phyloP scores from a whole-genome alignment of 2,329 filamentous ascomycete species.

The Phoma sp. region DNA sequence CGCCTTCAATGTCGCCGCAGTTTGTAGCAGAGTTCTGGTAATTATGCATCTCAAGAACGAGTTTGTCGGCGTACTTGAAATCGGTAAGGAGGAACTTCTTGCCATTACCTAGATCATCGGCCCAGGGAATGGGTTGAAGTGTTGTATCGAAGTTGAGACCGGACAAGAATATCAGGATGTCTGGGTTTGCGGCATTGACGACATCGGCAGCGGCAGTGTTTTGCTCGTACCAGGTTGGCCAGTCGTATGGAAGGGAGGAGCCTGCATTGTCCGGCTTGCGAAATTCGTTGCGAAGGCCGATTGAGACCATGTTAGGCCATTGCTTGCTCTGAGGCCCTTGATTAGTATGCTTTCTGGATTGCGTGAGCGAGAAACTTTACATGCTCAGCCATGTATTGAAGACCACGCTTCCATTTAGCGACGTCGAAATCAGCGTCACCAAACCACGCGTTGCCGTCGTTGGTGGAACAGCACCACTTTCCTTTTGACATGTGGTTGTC shows the following conservation, averaged over 20 bases:
- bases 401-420: conserved; percentile 65
- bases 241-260: conserved; percentile 57
- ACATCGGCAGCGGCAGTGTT: conserved; percentile 57
- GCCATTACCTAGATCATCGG: conserved; percentile 57
- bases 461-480: conserved; percentile 39
- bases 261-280: conserved; percentile 36
- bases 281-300: conserved; percentile 64
- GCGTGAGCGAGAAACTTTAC: conserved; percentile 27
- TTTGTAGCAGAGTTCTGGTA: conserved; percentile 60
- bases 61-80: conserved; percentile 61
- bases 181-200: conserved; percentile 59
- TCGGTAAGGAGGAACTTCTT: conserved; percentile 55
- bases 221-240: conserved; percentile 62
- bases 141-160: conserved; percentile 65
- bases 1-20: conserved; percentile 56
- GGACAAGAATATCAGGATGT: conserved; percentile 65
- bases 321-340: conserved; percentile 28
- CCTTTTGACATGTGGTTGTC: conserved; percentile 48
- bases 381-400: conserved; percentile 67
- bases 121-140: conserved; percentile 59
- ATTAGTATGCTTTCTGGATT: not conserved
- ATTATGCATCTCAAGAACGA: conserved; percentile 68
- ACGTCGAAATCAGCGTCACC: conserved; percentile 63
- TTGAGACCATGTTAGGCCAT: conserved; percentile 60
- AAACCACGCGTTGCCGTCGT: conserved; percentile 68